Base-by-base conservation (phyloP, 169 alveolate species). In the Eimeria necatrix region DNA sequence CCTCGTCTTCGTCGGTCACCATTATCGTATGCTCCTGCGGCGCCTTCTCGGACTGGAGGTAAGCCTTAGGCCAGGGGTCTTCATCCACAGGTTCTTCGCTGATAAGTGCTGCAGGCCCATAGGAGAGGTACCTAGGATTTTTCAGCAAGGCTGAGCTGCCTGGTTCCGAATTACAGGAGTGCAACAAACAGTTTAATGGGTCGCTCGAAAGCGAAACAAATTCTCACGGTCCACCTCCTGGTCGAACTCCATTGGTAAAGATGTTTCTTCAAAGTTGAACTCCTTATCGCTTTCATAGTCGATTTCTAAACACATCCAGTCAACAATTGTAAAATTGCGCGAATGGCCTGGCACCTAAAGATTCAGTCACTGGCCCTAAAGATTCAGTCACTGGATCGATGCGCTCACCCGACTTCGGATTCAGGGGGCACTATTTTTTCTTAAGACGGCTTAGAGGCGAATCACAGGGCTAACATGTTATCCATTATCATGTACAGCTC, bases 1-100 rank as follows among this genome's bases (percentile, higher is more conserved):
- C 84, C 24, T 73, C 89, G 89, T 91, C 95, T 32, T 49, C 64
- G 41, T 70, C 94, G 49, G 64, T 51, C 60, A 73, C 20, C 49
- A 59, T 24, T 12, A 78, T 76, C 16, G 76, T 80, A 71, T 74
- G 51, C 20, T 91, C 95, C 78, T 26, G 49, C n/a, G 89, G 83
- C 12, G 90, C 83, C 20, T 76, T 70, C 64, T 26, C 80, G 16
- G 68, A 22, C 76, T 74, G 90, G 20, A 22, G 59, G 68, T 89
- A 56, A 2, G 46, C 73, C 70, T 70, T 81, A 26, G 26, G 80
- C 81, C 90, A 70, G 16, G 87, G 86, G 14, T 64, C 89, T 73
- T 74, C 89, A n/a, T 88, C 94, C 26, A 56, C 81, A 32, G n/a
- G 61, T 51, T 60, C 76, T 68, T 56, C 88, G 26, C 59, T 20